These are phyloP conservation scores for Fusarium continuum DNA, from an alignment of 2,329 filamentous ascomycete genomes.

Conservation along the genomic window DNA sequence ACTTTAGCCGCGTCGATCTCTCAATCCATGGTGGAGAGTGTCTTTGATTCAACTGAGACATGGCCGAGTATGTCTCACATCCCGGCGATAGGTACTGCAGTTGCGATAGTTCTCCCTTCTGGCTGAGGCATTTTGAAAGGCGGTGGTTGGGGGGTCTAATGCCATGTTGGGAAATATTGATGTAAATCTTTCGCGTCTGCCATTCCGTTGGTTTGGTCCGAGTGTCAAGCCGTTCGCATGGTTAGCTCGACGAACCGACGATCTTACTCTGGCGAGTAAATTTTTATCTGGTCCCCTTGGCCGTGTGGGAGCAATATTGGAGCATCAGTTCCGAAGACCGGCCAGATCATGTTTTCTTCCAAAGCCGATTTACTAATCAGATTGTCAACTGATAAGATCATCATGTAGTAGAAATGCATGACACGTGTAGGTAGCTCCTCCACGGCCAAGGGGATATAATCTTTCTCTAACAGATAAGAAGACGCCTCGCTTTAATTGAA, in stretches of 20 bases:
- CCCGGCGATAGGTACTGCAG: neutral
- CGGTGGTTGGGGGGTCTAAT: constrained; percentile 27
- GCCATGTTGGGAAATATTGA: constrained; percentile 7
- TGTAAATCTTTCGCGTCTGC: constrained; percentile 27
- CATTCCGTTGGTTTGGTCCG: constrained; percentile 21
- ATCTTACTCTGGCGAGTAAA: constrained; percentile 21
- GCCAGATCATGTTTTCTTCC: no score
- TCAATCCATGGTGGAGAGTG: constrained; percentile 6
- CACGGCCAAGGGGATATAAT: no score
- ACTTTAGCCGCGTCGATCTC: constrained; percentile 25
- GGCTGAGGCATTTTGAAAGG: constrained; percentile 32
- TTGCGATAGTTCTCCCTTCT: neutral
- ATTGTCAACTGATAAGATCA: no score
- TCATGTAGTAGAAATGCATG: no score
- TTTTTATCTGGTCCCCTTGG: no score
- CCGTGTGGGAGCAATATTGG: no score
- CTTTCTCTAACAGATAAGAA: no score
- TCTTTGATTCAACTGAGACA: constrained; percentile 40
- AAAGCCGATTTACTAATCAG: no score
- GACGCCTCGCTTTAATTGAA: no score
- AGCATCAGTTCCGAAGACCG: no score
- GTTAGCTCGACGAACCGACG: constrained; percentile 14
- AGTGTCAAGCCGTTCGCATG: constrained; percentile 15
- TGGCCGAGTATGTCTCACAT: neutral
- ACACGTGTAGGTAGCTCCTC: no score